Percentiles rank a stretch among this genome's conserved stretches.
Conservation (phyloP, 495 filamentous ascomycete genomes). For the Hypoxylon crocopeplum region DNA sequence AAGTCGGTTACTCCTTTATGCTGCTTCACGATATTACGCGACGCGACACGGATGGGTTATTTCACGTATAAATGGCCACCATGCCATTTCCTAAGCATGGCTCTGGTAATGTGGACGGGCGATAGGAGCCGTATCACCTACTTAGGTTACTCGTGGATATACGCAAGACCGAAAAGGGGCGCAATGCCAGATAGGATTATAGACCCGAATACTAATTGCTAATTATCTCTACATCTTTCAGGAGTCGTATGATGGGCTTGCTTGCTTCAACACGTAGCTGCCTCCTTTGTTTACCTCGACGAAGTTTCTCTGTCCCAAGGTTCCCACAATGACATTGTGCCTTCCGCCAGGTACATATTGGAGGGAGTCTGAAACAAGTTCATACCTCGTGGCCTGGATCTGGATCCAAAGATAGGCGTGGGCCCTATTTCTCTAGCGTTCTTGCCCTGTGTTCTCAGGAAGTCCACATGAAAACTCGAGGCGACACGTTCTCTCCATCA, state of each 20-base stretch:
- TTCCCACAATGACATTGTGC: conserved; percentile 2
- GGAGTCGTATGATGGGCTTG: too few relatives aligned
- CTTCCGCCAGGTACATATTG: conserved; percentile 2
- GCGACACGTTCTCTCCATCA: too few relatives aligned
- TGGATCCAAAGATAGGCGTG: background rate
- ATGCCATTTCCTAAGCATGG: conserved; percentile 8
- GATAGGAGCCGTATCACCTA: background rate
- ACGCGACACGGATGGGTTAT: conserved; percentile 6
- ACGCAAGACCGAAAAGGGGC: conserved; percentile 15
- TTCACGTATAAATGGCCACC: conserved; percentile 15
- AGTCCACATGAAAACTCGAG: too few relatives aligned
- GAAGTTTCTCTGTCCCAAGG: background rate
- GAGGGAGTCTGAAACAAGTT: conserved; percentile 9
- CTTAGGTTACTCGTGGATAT: conserved; percentile 8
- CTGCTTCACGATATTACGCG: conserved; percentile 13
- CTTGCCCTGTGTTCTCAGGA: background rate
- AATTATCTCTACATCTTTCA: conserved; percentile 25
- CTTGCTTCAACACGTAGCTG: too few relatives aligned
- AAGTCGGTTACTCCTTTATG: background rate
- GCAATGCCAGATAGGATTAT: conserved; percentile 18
- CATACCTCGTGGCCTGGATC: background rate
- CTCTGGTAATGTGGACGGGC: conserved; percentile 10
- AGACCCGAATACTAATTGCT: conserved; percentile 41
- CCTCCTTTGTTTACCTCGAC: too few relatives aligned
- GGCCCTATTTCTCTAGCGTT: conserved; percentile 15